Base-by-base conservation (phyloP, 768 basidiomycete species). In the Boletus insuetus region DNA sequence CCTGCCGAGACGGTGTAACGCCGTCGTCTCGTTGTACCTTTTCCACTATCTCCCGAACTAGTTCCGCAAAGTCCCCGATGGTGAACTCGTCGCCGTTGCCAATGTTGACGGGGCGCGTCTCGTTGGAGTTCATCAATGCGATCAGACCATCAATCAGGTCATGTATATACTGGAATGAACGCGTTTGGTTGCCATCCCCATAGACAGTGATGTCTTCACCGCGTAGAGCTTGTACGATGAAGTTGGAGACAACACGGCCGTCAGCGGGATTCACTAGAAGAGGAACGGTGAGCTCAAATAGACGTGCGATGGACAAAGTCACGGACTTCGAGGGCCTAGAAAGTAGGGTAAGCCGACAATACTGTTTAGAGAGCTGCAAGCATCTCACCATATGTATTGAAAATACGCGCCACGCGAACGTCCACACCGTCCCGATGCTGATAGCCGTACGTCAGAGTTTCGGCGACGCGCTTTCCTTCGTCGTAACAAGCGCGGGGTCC, bases 401-500 rank as follows among this genome's bases (percentile, higher is more conserved):
- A 99, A 65, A 99, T 99, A 60, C 97, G 91, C 3, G 95, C 95
- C 40, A 99, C 95, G 52, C 95, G 87, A 50, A 98, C 92, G 63
- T 98, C 91, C 56, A 99, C 95, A 52, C 87, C 86, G 67, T 98
- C 94, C 71, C 97, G 97, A 55, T 90, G 81, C 60, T 91, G 89
- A 79, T 89, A 98, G 39, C 95, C 95, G 67, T 98, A 99, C 8
- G 96, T 95, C 60, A 99, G 74, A 17, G 96, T 97, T 76, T 99
- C 97, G 39, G 97, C 96, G 38, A 98, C 96, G 64, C 97, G 94
- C 77, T 99, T 99, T 46, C 97, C 97, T 75, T 99, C 97, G 68
- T 99, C 97, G 69, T 99, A 99, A 74, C 97, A 99, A n/a, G 96
- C 95, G 58, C 97, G 91, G 56, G 92, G 91, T 22, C 97, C 97